phyloP scores from a whole-genome alignment of 441 rosid species.

The Eutrema salsugineum region DNA sequence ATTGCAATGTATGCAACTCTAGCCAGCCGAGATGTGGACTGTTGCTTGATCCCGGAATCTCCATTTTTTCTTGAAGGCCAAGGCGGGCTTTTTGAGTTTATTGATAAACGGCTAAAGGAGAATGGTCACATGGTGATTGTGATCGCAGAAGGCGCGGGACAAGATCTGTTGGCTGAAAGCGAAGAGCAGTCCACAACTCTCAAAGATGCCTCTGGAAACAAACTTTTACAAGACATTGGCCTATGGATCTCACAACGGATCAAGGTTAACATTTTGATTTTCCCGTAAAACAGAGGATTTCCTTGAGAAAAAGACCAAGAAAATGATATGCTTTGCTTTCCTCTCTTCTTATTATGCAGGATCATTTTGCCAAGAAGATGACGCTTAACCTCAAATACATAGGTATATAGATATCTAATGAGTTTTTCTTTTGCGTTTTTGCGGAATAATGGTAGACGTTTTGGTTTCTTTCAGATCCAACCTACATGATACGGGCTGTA shows the following conservation, averaged over 20 bases:
- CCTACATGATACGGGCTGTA: constrained; percentile 77
- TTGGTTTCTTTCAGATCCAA: constrained; percentile 52
- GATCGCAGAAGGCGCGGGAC: constrained; percentile 86
- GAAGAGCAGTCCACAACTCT: constrained; percentile 28
- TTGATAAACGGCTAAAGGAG: constrained; percentile 61
- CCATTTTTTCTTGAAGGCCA: constrained; percentile 76
- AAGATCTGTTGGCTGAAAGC: constrained; percentile 55
- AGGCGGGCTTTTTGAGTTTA: constrained; percentile 72
- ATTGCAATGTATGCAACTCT: constrained; percentile 84
- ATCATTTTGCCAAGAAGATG: constrained; percentile 58
- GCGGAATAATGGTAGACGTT: not conserved
- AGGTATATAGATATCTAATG: constrained; percentile 32
- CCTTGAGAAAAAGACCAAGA: not conserved
- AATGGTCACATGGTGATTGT: constrained; percentile 81
- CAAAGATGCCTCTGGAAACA: constrained; percentile 78
- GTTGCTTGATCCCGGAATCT: constrained; percentile 83
- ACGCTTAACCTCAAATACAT: constrained; percentile 70
- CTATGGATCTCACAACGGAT: constrained; percentile 66
- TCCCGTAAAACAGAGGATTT: not conserved
- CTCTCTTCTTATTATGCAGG: constrained; percentile 39
- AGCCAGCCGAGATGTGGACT: constrained; percentile 85
- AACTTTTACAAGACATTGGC: constrained; percentile 65
- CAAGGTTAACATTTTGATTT: constrained; percentile 36
- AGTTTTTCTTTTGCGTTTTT: not conserved
- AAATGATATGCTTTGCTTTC: not conserved